These are phyloP conservation scores for Phaeosphaeriaceae sp. DNA, from an alignment of 2,329 filamentous ascomycete species.

Conservation along the genomic window DNA sequence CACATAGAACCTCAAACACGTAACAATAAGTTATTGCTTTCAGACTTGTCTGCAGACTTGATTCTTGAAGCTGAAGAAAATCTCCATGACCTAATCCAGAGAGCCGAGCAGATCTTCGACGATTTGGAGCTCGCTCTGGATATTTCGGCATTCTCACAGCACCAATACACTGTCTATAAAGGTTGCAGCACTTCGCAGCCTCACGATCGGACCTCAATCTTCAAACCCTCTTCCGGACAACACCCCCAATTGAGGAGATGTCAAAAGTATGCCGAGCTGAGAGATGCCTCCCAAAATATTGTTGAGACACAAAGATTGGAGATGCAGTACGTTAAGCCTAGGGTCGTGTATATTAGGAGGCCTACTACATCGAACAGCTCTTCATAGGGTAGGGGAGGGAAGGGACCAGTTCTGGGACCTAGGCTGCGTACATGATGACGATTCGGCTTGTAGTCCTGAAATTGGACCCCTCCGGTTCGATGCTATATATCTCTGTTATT, in stretches of 20 bases:
- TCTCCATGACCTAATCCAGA: slow-evolving; percentile 19
- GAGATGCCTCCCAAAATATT: too few species aligned
- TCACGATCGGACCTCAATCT: slow-evolving; percentile 19
- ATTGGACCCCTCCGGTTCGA: slow-evolving; percentile 17
- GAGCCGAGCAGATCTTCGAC: slow-evolving; percentile 19
- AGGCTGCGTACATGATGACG: slow-evolving; percentile 15
- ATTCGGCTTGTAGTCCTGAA: slow-evolving; percentile 17
- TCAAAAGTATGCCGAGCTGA: slow-evolving; percentile 22
- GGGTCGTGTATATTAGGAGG: slow-evolving; percentile 21
- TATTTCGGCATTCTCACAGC: slow-evolving; percentile 19
- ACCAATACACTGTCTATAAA: slow-evolving; percentile 21
- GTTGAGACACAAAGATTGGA: slow-evolving; percentile 21
- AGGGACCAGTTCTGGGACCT: slow-evolving; percentile 18
- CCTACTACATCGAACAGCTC: slow-evolving; percentile 18
- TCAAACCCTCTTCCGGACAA: slow-evolving; percentile 19
- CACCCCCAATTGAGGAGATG: slow-evolving; percentile 19
- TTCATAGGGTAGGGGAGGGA: slow-evolving; percentile 12
- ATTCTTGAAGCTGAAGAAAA: slow-evolving; percentile 22
- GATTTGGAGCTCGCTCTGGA: slow-evolving; percentile 20
- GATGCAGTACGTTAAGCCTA: slow-evolving; percentile 20
- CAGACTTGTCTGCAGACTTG: slow-evolving; percentile 17
- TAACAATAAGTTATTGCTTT: slow-evolving; percentile 18
- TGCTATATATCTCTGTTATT: slow-evolving; percentile 19
- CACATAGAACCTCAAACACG: slow-evolving; percentile 19
- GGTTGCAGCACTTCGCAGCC: slow-evolving; percentile 18